These are phyloP conservation scores for Amaranthus palmeri DNA, from an alignment of 148 eudicot genomes.

Conservation along the genomic window DNA sequence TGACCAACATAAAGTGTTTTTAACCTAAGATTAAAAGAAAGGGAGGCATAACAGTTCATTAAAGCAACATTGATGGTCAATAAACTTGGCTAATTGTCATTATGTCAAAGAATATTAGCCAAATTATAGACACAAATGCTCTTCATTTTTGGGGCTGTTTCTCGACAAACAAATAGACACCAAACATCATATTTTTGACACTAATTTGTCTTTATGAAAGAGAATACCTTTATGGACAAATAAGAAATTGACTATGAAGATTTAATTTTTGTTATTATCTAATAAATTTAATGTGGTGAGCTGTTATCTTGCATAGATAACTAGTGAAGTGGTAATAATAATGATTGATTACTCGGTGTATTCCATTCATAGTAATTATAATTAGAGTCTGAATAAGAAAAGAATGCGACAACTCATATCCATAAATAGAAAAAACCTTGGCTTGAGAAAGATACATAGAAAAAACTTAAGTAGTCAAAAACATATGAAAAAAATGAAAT, in stretches of 20 bases:
- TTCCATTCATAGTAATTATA: no score
- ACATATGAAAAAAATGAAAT: no score
- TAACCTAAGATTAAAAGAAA: conserved; percentile 2
- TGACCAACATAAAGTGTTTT: conserved; percentile 27
- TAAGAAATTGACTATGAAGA: conserved; percentile 6
- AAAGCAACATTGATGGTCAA: conserved; percentile 23
- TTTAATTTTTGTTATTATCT: neutral
- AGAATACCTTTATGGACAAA: conserved; percentile 20
- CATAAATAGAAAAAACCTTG: no score
- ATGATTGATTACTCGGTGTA: no score
- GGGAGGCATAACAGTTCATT: conserved; percentile 24
- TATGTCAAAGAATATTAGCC: conserved; percentile 18
- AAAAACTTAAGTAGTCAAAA: no score
- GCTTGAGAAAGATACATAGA: no score
- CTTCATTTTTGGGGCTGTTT: conserved; percentile 25
- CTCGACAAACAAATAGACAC: conserved; percentile 23
- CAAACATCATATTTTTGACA: conserved; percentile 20
- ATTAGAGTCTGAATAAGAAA: no score
- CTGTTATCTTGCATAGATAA: no score
- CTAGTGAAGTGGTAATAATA: no score
- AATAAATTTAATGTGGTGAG: no score
- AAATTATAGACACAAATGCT: conserved; percentile 33
- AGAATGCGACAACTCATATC: no score
- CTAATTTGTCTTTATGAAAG: conserved; percentile 13
- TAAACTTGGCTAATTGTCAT: conserved; percentile 35